Evolutionary conservation across 305 asterid species (phyloP).

Genomic region (Solanum hybrid): DNA sequence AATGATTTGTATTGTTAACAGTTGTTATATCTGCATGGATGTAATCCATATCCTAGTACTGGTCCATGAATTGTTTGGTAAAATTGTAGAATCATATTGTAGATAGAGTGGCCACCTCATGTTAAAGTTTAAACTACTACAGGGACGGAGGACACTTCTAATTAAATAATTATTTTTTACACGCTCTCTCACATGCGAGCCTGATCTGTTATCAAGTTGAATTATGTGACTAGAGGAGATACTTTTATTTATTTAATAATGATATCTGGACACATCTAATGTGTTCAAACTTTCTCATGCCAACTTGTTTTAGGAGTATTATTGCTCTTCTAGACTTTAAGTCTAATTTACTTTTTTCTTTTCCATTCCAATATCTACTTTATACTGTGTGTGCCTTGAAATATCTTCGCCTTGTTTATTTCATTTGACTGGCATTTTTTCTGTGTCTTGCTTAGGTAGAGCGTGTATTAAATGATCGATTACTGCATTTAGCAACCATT

Average conservation of each 20-base stretch:
- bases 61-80: not conserved
- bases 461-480: conserved; percentile 51
- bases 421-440: conserved; percentile 11
- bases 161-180: not conserved
- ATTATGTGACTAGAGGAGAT: not conserved
- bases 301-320: not conserved
- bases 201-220: not conserved
- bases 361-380: not conserved
- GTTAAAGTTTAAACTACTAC: not conserved
- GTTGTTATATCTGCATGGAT: not conserved
- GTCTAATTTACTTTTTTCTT: not conserved
- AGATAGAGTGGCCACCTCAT: not conserved
- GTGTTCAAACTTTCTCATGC: not conserved
- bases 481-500: conserved; percentile 58
- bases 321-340: not conserved
- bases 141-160: not conserved
- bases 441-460: conserved; percentile 53
- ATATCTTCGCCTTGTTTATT: conserved; percentile 4
- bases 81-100: not conserved
- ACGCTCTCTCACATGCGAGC: not conserved
- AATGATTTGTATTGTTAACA: not conserved
- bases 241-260: not conserved
- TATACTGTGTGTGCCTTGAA: not conserved
- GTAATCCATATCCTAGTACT: not conserved
- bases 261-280: not conserved